Evolutionary conservation across 768 basidiomycete species (phyloP).

Genomic region (Lactarius psammicola): DNA sequence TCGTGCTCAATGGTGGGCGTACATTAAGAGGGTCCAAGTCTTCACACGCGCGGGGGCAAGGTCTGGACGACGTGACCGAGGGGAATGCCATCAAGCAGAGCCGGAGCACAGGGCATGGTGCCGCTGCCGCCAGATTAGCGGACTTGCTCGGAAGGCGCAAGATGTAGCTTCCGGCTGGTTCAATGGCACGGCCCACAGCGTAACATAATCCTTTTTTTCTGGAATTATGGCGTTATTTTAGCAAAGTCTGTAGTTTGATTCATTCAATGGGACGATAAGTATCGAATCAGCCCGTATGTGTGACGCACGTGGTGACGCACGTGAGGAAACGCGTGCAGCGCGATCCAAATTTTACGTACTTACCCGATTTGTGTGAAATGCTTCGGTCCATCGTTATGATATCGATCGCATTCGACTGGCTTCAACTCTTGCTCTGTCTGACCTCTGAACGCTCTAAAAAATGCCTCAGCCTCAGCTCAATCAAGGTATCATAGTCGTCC

Average conservation of each 20-base stretch:
- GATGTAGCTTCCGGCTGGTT: not conserved
- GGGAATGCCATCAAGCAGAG: constrained; percentile 27
- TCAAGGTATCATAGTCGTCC: constrained; percentile 6
- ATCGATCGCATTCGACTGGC: too few species aligned
- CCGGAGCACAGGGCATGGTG: constrained; percentile 36
- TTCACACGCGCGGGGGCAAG: constrained; percentile 4
- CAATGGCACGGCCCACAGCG: not conserved
- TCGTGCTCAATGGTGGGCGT: constrained; percentile 48
- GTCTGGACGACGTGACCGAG: constrained; percentile 18
- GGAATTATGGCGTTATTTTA: not conserved
- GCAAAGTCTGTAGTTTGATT: constrained; percentile 3
- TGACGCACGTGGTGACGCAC: too few species aligned
- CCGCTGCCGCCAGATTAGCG: constrained; percentile 53
- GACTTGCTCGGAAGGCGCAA: constrained; percentile 48
- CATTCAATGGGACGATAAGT: not conserved
- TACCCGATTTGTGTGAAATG: too few species aligned
- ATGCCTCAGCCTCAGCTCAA: constrained; percentile 7
- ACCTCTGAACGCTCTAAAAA: not conserved
- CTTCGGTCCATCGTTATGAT: too few species aligned
- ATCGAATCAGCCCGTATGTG: too few species aligned
- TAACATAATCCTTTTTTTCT: not conserved
- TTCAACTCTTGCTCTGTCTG: not conserved
- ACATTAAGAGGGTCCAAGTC: constrained; percentile 12
- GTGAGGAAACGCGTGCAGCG: too few species aligned
- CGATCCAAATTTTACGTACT: too few species aligned